These are phyloP conservation scores for Pyricularia sp. DNA, from an alignment of 2,329 filamentous ascomycete genomes.

Conservation along the genomic window DNA sequence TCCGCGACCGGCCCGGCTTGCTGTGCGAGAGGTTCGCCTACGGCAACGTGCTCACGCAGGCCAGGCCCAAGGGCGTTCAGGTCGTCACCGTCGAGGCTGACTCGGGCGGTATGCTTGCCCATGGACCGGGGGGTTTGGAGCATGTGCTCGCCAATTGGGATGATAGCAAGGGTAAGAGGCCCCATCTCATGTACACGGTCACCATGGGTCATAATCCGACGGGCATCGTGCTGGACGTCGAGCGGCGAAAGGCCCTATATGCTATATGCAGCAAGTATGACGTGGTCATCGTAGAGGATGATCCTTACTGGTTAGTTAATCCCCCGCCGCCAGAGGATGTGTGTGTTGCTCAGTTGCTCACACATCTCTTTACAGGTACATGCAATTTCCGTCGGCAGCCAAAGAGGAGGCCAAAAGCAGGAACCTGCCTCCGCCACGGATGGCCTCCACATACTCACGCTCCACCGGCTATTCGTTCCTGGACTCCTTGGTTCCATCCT, in stretches of 20 bases:
- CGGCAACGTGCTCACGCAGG: conserved; percentile 63
- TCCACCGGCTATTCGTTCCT: conserved; percentile 65
- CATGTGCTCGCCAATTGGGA: conserved; percentile 83
- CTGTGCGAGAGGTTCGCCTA: conserved; percentile 76
- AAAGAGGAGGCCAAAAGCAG: conserved; percentile 39
- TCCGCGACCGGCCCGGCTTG: conserved; percentile 63
- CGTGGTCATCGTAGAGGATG: conserved; percentile 85
- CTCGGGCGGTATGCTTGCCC: conserved; percentile 66
- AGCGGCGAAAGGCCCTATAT: conserved; percentile 72
- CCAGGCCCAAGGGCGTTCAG: conserved; percentile 59
- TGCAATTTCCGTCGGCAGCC: conserved; percentile 73
- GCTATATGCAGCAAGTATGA: conserved; percentile 74
- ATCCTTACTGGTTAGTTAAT: conserved; percentile 68
- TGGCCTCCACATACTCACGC: conserved; percentile 21
- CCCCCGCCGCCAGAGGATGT: not conserved
- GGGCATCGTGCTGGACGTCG: conserved; percentile 61
- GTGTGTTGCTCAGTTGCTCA: not conserved
- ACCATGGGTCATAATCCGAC: conserved; percentile 90
- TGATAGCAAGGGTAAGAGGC: conserved; percentile 58
- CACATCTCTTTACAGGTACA: conserved; percentile 37
- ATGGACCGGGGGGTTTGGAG: conserved; percentile 63
- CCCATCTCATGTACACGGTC: conserved; percentile 83
- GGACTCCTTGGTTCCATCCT: conserved; percentile 76
- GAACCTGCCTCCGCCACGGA: conserved; percentile 21
- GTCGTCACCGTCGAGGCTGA: conserved; percentile 69